Conservation (phyloP, 2,329 filamentous ascomycete species). For the Fusarium cicatricum region DNA sequence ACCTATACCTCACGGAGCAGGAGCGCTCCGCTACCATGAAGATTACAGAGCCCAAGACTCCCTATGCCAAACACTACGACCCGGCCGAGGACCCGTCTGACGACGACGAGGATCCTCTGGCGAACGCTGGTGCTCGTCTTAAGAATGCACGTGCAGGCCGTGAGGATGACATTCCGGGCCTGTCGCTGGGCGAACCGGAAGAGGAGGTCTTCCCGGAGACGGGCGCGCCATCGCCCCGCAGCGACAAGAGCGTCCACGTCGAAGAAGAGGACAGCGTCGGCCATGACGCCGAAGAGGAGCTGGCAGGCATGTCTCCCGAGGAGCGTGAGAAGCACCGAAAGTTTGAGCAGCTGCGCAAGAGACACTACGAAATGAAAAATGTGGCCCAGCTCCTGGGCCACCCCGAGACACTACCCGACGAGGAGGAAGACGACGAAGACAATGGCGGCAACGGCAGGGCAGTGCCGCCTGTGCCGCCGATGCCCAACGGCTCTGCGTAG, state of each 20-base stretch:
- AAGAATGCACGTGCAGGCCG: constrained; percentile 51
- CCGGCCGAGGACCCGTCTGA: constrained; percentile 87
- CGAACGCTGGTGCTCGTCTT: constrained; percentile 41
- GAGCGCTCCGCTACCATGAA: constrained; percentile 97
- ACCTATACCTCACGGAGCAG: constrained; percentile 96
- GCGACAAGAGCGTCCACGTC: constrained; percentile 81
- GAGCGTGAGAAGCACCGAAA: constrained; percentile 89
- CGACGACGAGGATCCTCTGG: constrained; percentile 63
- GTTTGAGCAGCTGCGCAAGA: constrained; percentile 92
- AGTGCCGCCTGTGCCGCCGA: constrained; percentile 51
- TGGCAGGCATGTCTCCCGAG: constrained; percentile 68
- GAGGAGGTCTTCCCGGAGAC: constrained; percentile 66
- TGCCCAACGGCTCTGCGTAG: constrained; percentile 53
- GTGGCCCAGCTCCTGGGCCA: constrained; percentile 88
- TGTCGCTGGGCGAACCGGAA: constrained; percentile 93
- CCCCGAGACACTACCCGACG: constrained; percentile 70
- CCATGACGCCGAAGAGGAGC: constrained; percentile 66
- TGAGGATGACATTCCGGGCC: constrained; percentile 84
- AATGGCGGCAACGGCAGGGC: constrained; percentile 46
- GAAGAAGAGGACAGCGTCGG: constrained; percentile 66
- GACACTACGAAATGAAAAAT: constrained; percentile 98
- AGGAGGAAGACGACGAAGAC: constrained; percentile 69
- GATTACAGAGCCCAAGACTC: constrained; percentile 98
- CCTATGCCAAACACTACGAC: constrained; percentile 92
- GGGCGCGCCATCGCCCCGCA: constrained; percentile 46